Conservation (phyloP, 164 flowering plant species). For the Nelumbo lutea region DNA sequence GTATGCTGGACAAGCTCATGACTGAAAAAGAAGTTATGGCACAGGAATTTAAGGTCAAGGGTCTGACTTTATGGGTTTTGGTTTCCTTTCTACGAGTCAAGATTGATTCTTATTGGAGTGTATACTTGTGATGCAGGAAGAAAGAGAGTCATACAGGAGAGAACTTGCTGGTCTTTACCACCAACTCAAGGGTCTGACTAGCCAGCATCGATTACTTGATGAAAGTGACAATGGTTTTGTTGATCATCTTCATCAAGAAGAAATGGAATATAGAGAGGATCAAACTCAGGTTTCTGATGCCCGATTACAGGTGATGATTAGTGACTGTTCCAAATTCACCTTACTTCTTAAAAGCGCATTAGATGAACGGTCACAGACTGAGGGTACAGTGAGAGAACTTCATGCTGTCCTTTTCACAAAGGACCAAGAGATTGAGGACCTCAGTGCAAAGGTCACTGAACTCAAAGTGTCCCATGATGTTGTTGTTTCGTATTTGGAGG, state of each 20-base stretch:
- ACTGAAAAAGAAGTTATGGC: conserved; percentile 44
- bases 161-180: conserved; percentile 35
- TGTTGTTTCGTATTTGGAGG: conserved; percentile 23
- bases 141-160: conserved; percentile 34
- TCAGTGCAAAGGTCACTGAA: conserved; percentile 42
- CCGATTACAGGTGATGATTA: conserved; percentile 36
- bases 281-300: conserved; percentile 7
- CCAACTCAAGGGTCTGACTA: conserved; percentile 32
- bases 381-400: conserved; percentile 48
- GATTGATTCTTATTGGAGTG: background rate
- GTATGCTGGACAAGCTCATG: conserved; percentile 35
- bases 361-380: conserved; percentile 36
- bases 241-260: conserved; percentile 20
- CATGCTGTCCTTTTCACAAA: conserved; percentile 33
- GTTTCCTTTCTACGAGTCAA: background rate
- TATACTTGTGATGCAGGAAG: conserved; percentile 50
- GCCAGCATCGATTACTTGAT: conserved; percentile 15
- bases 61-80: background rate
- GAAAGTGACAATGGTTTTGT: conserved; percentile 19
- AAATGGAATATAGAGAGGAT: conserved; percentile 17
- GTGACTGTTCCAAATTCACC: conserved; percentile 41
- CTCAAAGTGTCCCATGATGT: conserved; percentile 35
- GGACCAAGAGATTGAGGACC: conserved; percentile 63
- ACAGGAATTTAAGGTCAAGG: conserved; percentile 36
- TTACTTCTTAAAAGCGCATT: conserved; percentile 25